Conservation (phyloP, 2,329 filamentous ascomycete genomes). For the Lachnellula hyalina region DNA sequence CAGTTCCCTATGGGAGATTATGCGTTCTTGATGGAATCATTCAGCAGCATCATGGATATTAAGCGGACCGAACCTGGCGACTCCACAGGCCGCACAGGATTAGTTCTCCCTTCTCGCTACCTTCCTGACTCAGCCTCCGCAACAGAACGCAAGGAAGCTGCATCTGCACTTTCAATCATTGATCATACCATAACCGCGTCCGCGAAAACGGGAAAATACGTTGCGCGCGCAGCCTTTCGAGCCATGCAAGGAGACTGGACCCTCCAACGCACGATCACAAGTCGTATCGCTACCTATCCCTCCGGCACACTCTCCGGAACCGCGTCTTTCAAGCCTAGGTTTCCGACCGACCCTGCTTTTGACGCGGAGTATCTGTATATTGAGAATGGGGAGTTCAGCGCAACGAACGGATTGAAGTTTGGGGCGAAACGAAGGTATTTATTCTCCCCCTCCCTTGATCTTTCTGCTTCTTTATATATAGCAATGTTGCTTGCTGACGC, state of each 20-base stretch:
- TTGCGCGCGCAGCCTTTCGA: conserved; percentile 63
- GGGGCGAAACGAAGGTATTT: conserved; percentile 24
- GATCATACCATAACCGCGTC: conserved; percentile 18
- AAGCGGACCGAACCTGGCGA: conserved; percentile 31
- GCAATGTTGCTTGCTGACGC: no score
- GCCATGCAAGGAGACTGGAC: conserved; percentile 67
- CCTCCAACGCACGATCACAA: conserved; percentile 52
- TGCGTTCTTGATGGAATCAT: conserved; percentile 66
- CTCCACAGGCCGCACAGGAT: conserved; percentile 36
- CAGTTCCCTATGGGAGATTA: conserved; percentile 87
- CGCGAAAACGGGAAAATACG: conserved; percentile 40
- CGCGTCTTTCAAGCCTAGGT: conserved; percentile 58
- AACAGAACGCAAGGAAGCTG: conserved; percentile 40
- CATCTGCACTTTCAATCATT: conserved; percentile 35
- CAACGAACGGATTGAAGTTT: conserved; percentile 35
- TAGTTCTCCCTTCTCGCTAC: conserved; percentile 43
- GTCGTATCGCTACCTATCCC: conserved; percentile 51
- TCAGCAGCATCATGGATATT: conserved; percentile 55
- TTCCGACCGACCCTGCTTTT: conserved; percentile 45
- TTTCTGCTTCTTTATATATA: neutral
- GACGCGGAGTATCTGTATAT: conserved; percentile 58
- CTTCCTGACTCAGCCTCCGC: conserved; percentile 33
- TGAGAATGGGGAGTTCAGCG: conserved; percentile 60
- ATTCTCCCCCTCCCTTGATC: neutral
- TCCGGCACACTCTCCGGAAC: conserved; percentile 61